Evolutionary conservation across 768 basidiomycete species (phyloP).

Genomic region (Lactarius vividus): DNA sequence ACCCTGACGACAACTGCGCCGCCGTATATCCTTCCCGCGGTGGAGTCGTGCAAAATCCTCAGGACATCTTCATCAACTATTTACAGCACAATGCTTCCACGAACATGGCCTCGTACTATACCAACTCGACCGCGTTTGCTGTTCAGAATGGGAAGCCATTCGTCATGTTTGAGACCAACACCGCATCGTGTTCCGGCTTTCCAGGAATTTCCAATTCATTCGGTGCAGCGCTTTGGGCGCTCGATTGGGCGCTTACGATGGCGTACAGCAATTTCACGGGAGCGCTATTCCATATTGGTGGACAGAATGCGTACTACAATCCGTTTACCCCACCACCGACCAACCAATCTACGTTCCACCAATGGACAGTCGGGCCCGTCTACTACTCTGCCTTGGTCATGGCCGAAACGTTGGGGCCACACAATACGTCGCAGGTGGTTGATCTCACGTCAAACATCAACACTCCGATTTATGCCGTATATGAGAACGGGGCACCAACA

Average conservation of each 20-base stretch:
- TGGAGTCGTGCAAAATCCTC: conserved; percentile 37
- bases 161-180: conserved; percentile 58
- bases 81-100: conserved; percentile 58
- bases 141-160: conserved; percentile 42
- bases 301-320: conserved; percentile 65
- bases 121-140: conserved; percentile 45
- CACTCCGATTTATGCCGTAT: conserved; percentile 69
- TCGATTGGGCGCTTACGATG: conserved; percentile 54
- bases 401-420: conserved; percentile 65
- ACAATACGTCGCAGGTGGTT: conserved; percentile 60
- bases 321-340: conserved; percentile 46
- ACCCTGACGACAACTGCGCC: conserved; percentile 62
- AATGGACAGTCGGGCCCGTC: conserved; percentile 73
- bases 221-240: conserved; percentile 50
- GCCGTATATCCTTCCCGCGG: conserved; percentile 44
- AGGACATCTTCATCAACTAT: conserved; percentile 51
- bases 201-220: conserved; percentile 57
- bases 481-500: conserved; percentile 61
- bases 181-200: conserved; percentile 52
- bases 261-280: conserved; percentile 48
- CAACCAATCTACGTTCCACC: conserved; percentile 53
- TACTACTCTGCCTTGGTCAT: conserved; percentile 73
- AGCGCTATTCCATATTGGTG: conserved; percentile 53
- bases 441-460: conserved; percentile 51
- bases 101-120: conserved; percentile 51